Conservation (phyloP, 768 basidiomycete species). For the Multifurca ochricompacta region DNA sequence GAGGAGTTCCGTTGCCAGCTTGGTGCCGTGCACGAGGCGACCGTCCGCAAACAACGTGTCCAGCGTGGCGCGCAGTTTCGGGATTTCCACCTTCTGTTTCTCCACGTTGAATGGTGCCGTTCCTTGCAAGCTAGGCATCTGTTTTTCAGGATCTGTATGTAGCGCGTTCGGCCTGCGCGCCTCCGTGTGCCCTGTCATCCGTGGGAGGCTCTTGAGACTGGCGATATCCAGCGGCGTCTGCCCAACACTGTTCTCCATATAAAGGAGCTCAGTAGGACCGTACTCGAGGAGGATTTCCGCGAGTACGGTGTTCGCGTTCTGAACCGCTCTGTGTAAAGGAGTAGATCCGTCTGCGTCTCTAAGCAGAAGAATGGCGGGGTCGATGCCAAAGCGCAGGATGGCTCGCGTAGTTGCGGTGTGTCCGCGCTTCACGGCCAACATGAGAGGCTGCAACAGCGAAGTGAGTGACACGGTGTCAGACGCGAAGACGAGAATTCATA, state of each 20-base stretch:
- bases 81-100: conserved; percentile 10
- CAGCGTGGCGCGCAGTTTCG: conserved; percentile 14
- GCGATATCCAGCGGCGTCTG: conserved; percentile 27
- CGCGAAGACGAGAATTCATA: conserved; percentile 22
- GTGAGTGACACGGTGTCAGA: neutral
- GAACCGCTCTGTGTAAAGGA: conserved; percentile 43
- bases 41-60: conserved; percentile 12
- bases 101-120: conserved; percentile 7
- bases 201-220: conserved; percentile 15
- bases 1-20: conserved; percentile 9
- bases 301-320: conserved; percentile 30
- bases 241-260: conserved; percentile 39
- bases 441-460: conserved; percentile 38
- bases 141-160: neutral
- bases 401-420: conserved; percentile 26
- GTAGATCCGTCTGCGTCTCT: conserved; percentile 45
- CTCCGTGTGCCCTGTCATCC: neutral
- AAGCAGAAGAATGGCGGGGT: conserved; percentile 28
- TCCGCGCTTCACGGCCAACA: conserved; percentile 39
- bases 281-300: conserved; percentile 33
- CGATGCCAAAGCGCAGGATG: conserved; percentile 34
- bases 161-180: neutral
- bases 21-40: conserved; percentile 1
- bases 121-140: neutral
- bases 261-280: conserved; percentile 33